Conservation (phyloP, 768 basidiomycete species). For the Tubosaeta sp. region DNA sequence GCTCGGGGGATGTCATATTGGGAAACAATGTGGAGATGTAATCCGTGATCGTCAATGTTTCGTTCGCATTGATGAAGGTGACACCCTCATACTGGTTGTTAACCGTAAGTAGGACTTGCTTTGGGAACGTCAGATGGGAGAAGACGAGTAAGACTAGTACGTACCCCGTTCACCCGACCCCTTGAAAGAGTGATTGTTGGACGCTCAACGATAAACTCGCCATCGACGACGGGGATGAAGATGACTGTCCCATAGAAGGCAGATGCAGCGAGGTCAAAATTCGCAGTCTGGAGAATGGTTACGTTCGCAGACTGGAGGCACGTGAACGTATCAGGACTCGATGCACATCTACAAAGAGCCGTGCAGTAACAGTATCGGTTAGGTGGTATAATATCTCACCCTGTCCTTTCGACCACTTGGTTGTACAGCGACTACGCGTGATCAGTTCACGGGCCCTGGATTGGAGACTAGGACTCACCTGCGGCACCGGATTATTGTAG, state of each 20-base stretch:
- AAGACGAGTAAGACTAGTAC: not conserved
- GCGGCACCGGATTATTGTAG: conserved; percentile 29
- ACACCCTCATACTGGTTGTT: conserved; percentile 33
- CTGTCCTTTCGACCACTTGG: conserved; percentile 4
- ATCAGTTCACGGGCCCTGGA: not conserved
- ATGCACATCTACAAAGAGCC: conserved; percentile 28
- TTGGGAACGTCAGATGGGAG: conserved; percentile 4
- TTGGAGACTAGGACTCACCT: conserved; percentile 15
- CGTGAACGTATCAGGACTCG: conserved; percentile 30
- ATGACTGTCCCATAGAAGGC: conserved; percentile 38
- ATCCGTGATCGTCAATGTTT: conserved; percentile 16
- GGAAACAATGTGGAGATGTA: conserved; percentile 15
- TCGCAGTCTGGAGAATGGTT: conserved; percentile 30
- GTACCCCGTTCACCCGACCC: conserved; percentile 41
- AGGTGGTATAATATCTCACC: conserved; percentile 8
- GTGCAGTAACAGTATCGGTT: conserved; percentile 5
- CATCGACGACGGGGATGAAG: conserved; percentile 47
- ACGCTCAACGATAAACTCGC: conserved; percentile 40
- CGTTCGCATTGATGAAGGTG: conserved; percentile 22
- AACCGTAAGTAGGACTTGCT: conserved; percentile 23
- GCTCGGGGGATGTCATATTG: conserved; percentile 12
- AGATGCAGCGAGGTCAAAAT: conserved; percentile 26
- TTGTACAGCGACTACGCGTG: conserved; percentile 16
- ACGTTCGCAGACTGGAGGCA: conserved; percentile 38
- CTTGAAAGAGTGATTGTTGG: conserved; percentile 36